A percentile compares a stretch with the other conserved stretches of the same genome.
These are phyloP conservation scores for Tulasnella sp. DNA, from an alignment of 768 basidiomycete species.

Conservation along the genomic window DNA sequence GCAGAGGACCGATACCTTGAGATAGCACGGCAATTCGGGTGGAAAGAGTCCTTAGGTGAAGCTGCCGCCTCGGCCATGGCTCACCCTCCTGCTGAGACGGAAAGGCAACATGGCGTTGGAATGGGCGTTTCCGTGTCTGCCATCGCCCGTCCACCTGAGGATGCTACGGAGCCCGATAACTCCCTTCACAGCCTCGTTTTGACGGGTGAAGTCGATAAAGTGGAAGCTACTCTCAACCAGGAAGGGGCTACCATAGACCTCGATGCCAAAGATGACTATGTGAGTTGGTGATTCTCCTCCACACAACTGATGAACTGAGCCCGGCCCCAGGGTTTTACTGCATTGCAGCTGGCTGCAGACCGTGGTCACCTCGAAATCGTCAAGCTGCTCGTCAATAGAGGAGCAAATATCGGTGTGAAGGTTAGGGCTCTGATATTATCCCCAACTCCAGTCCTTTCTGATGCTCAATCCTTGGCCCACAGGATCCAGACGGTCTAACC, in stretches of 20 bases:
- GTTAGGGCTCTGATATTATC: slow-evolving; percentile 41
- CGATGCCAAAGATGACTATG: slow-evolving; percentile 67
- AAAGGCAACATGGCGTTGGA: slow-evolving; percentile 40
- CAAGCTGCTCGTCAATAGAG: slow-evolving; percentile 54
- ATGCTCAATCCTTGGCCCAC: slow-evolving; percentile 25
- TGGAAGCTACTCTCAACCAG: slow-evolving; percentile 46
- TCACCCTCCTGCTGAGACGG: slow-evolving; percentile 33
- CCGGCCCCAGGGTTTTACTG: slow-evolving; percentile 69
- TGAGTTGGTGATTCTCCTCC: slow-evolving; percentile 41
- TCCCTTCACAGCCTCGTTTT: slow-evolving; percentile 63
- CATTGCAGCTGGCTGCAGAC: slow-evolving; percentile 83
- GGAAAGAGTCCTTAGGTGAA: slow-evolving; percentile 40
- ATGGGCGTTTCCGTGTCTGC: slow-evolving; percentile 65
- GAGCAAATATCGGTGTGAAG: slow-evolving; percentile 63
- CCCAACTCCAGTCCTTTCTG: slow-evolving; percentile 9
- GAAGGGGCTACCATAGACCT: slow-evolving; percentile 42
- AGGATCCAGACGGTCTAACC: slow-evolving; percentile 68
- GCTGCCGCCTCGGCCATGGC: slow-evolving; percentile 21
- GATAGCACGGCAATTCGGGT: slow-evolving; percentile 66
- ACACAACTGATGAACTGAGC: background rate
- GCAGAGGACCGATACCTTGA: slow-evolving; percentile 55
- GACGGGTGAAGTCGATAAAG: slow-evolving; percentile 47
- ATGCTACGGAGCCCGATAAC: slow-evolving; percentile 35
- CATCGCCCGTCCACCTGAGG: slow-evolving; percentile 44
- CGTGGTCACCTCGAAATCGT: slow-evolving; percentile 63